A percentile compares a stretch with the other conserved stretches of the same genome.
phyloP scores from a whole-genome alignment of 1,139 yeast species.

The Debaryomycetaceae sp. region DNA sequence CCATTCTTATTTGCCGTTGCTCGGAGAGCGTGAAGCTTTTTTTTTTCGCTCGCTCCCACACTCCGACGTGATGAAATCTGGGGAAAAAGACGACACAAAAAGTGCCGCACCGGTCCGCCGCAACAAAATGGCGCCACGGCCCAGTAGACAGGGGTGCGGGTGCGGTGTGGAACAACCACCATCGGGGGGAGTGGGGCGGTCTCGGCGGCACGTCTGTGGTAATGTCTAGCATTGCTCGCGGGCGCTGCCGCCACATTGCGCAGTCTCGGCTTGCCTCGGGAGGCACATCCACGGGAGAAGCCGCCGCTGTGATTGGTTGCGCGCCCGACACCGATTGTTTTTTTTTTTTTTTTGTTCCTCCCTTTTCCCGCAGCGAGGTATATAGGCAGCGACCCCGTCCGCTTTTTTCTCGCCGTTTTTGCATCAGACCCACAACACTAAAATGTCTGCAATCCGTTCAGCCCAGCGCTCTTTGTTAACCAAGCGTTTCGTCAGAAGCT shows the following conservation, averaged over 20 bases:
- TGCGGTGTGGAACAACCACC: conserved; percentile 2
- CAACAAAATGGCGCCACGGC: too few species aligned
- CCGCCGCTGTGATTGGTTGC: conserved; percentile 8
- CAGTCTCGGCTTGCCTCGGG: not conserved
- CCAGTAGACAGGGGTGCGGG: conserved; percentile 1
- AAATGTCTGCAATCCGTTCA: conserved; percentile 38
- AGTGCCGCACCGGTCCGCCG: not conserved
- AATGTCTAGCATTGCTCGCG: too few species aligned
- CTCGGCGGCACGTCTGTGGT: too few species aligned
- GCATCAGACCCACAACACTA: too few species aligned
- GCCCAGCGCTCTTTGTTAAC: conserved; percentile 34
- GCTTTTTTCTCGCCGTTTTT: too few species aligned
- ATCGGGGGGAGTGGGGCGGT: too few species aligned
- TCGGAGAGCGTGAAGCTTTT: too few species aligned
- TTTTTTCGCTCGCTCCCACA: too few species aligned
- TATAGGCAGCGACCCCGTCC: too few species aligned
- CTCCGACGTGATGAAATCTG: too few species aligned
- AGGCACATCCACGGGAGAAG: conserved; percentile 4
- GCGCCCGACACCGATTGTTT: conserved; percentile 4
- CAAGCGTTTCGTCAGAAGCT: conserved; percentile 34
- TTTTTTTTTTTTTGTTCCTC: conserved; percentile 8
- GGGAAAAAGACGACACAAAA: conserved; percentile 11
- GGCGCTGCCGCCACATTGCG: too few species aligned
- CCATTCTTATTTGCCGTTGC: too few species aligned
- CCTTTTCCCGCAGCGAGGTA: conserved; percentile 6